Evolutionary conservation across 306 rosid genomes (phyloP).

Genomic region (Cucumis cinereus): DNA sequence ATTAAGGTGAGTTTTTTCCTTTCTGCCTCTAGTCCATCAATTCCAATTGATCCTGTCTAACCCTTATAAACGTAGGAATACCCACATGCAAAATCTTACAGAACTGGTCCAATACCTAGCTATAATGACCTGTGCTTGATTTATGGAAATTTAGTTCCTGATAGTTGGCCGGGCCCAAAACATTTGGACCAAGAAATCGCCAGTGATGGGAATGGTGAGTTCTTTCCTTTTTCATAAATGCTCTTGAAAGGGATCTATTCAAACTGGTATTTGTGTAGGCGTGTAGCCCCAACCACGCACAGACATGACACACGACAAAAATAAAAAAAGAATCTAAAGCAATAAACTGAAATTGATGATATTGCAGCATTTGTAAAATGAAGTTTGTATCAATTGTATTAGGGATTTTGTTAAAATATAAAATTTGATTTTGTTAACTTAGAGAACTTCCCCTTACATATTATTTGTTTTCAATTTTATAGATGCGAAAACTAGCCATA

Average conservation of each 20-base stretch:
- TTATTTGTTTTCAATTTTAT: conserved; percentile 1
- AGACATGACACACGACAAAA: too few relatives aligned
- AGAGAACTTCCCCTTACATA: not conserved
- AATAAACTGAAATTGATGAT: not conserved
- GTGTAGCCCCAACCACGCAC: too few relatives aligned
- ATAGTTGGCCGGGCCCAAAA: conserved; percentile 4
- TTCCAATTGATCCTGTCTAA: conserved; percentile 11
- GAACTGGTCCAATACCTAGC: conserved; percentile 27
- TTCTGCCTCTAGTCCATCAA: conserved; percentile 3
- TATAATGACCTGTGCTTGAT: conserved; percentile 42
- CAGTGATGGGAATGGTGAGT: conserved; percentile 19
- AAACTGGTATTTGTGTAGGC: too few relatives aligned
- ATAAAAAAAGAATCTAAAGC: too few relatives aligned
- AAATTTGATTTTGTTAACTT: not conserved
- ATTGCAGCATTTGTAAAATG: not conserved
- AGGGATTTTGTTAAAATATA: not conserved
- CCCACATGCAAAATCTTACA: conserved; percentile 31
- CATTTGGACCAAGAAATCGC: conserved; percentile 12
- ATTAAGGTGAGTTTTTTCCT: conserved; percentile 25
- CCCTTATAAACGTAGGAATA: conserved; percentile 25
- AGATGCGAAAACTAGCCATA: conserved; percentile 21
- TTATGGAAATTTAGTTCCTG: conserved; percentile 30
- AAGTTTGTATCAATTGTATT: not conserved
- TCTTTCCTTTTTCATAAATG: not conserved
- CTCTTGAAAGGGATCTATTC: too few relatives aligned